Base-by-base conservation (phyloP, 2,329 filamentous ascomycete genomes). In the Paecilomyces sp. region DNA sequence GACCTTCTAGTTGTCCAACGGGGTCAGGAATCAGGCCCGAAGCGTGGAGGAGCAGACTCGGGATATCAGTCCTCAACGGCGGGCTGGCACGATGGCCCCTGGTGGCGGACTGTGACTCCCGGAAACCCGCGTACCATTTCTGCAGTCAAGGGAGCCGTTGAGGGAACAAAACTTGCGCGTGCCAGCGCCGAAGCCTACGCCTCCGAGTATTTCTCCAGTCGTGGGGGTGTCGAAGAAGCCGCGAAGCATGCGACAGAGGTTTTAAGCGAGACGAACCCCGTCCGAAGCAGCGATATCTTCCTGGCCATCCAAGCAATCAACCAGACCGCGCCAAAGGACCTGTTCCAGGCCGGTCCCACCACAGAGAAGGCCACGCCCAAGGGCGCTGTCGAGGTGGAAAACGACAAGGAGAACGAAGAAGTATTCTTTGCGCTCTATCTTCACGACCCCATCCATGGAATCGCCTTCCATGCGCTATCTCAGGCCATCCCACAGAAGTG, bases 1-100 rank as follows among this genome's bases (percentile, higher is more conserved):
- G 94, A 97, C 69, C 82, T 99, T 18, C 83, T 97, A 58, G 94
- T 99, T 58, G 87, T 97, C 62, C 94, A 99, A 77, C 90, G 92
- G 41, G 94, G 94, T 22, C 89, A 91, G 62, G 94, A 97, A 76
- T 90, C 88, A 55, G 85, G 87, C 54, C 86, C 85, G 31, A 87
- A 87, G 54, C 85, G 87, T 52, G 83, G 83, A 68, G 67, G 28
- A 66, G 70, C 11, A 24, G 53, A n/a, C 52, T 51, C 22, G 9
- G 59, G 34, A 25, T 67, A 65, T 25, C 66, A 61, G 11, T 63
- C 68, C 7, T 71, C 70, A 7, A 70, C 68, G 15, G 81, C 89
- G 55, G 82, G 80, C 60, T 99, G 94, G 92, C 89, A 87, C 55
- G 93, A 97, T 68, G 94, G 94, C 0, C 94, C 94, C 2, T 99